Base-by-base conservation (phyloP, 1,284 basidiomycete species). In the Ustilago cynodontis region DNA sequence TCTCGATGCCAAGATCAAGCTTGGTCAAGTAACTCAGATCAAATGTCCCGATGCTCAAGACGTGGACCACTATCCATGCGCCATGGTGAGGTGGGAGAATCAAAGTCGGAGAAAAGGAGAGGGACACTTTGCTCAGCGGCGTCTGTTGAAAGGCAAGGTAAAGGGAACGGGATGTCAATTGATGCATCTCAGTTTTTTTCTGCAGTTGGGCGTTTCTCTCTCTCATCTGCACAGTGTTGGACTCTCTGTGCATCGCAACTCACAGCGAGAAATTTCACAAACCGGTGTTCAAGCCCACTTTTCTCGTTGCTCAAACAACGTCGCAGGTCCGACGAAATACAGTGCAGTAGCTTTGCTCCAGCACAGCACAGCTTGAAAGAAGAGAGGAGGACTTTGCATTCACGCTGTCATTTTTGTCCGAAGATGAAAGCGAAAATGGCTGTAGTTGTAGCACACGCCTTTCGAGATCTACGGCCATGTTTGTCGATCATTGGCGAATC, bases 231-330 rank as follows among this genome's bases (percentile, higher is more conserved):
- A 49, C 47, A 14, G 24, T 49, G 47, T 26, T 49, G n/a, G n/a
- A 8, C 4, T 28, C 11, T 49, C 35, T 24, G 24, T 53, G 56
- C 55, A 50, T 67, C 31, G 59, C 65, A 67, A 60, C 59, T 33
- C 59, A 49, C 65, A 66, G 24, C 29, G 33, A 28, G 24, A 41
- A 56, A 20, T 20, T 26, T 41, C 37, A 39, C 37, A 16, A 18
- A 39, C 11, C 37, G 37, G 37, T 39, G 37, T 39, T 39, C 7
- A 39, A 22, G 18, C 22, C 52, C 52, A 35, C 33, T 20, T 39
- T 33, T 33, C 6, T 33, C 11, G 5, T 33, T 33, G 31, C 4
- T 43, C 41, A 43, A 43, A 6, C 41, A 43, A 43, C 41, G 41
- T 43, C 41, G 41, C 41, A 43, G 41, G 41, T 43, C 41, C n/a